Evolutionary conservation across 2,329 filamentous ascomycete species (phyloP), one percentile per base, ranked within the genome.

Genomic region (Dothidotthia symphoricarpi): DNA sequence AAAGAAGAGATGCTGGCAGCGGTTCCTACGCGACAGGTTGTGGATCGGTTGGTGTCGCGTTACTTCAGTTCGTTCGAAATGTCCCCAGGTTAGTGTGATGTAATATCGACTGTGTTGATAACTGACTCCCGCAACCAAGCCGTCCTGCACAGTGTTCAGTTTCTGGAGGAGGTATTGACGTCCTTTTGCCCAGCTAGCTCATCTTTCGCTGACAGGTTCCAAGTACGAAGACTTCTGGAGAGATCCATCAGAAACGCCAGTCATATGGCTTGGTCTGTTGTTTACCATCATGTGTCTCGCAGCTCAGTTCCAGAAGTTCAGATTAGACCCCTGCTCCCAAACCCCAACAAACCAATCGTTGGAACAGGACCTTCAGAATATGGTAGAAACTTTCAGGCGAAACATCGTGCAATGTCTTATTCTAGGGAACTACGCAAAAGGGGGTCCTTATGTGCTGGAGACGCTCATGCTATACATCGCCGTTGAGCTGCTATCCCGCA

Each of bases 401-500:
- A 37, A 14, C 14, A 26, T 37, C 16, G 30, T 31, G 12, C 28
- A 37, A 22, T 37, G 35, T 16, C n/a, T 39, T 12, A n/a, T n/a
- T 3, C 25, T 34, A 16, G 29, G 24, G 5, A 49, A 59, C 30
- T 47, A 54, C 19, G 41, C 47, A 13, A 55, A 51, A 30, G 40
- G 41, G 6, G 46, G 51, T 15, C 50, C 45, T 16, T 52, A 55
- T 27, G 50, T 43, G 2, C 27, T 57, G 14, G 53, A 59, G 29
- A 26, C 37, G 13, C 19, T 42, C 14, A 43, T 50, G 30, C 39
- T 42, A 2, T 47, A 51, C 25, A 27, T 38, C 5, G 45, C 50
- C 25, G 51, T 49, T 26, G 54, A 60, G 24, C 54, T 55, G 24
- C 16, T 58, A 14, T 31, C 47, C 25, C 38, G 53, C 16, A 48